A percentile compares a stretch with the other conserved stretches of the same genome.
Evolutionary conservation across 2,329 filamentous ascomycete genomes (phyloP).

Genomic region (Xylaria sp.): DNA sequence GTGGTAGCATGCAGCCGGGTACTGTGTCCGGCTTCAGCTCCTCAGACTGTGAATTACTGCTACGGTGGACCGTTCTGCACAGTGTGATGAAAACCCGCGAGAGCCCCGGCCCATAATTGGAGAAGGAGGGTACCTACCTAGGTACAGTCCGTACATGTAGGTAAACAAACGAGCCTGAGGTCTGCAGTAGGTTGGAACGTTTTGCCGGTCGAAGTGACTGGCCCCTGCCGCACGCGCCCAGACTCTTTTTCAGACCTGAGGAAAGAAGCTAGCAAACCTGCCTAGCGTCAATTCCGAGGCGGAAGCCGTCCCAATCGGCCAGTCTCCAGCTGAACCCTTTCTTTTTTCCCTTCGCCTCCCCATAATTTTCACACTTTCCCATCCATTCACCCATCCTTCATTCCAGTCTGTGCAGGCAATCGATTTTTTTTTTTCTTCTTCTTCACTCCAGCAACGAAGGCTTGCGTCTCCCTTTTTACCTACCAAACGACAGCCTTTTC

Average conservation of each 20-base stretch:
- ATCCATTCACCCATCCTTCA: not conserved
- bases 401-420: not conserved
- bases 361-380: constrained; percentile 12
- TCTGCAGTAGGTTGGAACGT: not conserved
- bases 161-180: not conserved
- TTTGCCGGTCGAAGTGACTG: not conserved
- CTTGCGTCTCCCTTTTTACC: no score
- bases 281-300: constrained; percentile 14
- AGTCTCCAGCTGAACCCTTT: constrained; percentile 4
- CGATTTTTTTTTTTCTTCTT: not conserved
- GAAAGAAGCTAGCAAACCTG: not conserved
- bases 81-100: no score
- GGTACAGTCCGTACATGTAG: not conserved
- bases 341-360: constrained; percentile 9
- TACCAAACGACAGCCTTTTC: no score
- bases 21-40: no score
- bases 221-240: not conserved
- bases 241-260: not conserved
- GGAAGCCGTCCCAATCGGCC: not conserved
- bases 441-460: not conserved
- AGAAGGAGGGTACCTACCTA: no score
- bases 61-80: no score
- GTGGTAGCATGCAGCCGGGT: no score
- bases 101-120: no score
- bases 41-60: no score